phyloP scores from a whole-genome alignment of 306 rosid species.

The Cyclanthera cordifolia region DNA sequence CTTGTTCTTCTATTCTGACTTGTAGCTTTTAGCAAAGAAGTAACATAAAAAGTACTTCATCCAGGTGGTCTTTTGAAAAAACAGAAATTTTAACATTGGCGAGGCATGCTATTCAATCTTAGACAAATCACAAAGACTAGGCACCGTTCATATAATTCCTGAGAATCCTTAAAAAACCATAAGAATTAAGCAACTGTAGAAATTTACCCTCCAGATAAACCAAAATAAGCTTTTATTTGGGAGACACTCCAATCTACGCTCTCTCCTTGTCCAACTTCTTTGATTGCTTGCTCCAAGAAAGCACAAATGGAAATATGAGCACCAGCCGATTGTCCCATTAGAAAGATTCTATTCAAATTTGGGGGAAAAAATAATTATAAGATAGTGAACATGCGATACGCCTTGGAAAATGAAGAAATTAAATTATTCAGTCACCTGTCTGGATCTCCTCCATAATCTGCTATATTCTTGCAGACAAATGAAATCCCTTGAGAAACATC shows the following conservation, averaged over 20 bases:
- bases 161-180: background rate
- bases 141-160: background rate
- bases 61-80: slow-evolving; percentile 2
- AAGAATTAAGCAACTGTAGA: slow-evolving; percentile 3
- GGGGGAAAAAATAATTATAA: slow-evolving; percentile 7
- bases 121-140: background rate
- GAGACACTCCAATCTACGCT: slow-evolving; percentile 51
- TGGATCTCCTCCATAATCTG: slow-evolving; percentile 78
- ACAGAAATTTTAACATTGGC: background rate
- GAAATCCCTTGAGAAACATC: slow-evolving; percentile 73
- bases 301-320: slow-evolving; percentile 87
- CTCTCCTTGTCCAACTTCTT: slow-evolving; percentile 37
- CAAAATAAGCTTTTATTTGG: slow-evolving; percentile 72
- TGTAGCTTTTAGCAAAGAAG: background rate
- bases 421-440: slow-evolving; percentile 44
- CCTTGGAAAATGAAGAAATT: slow-evolving; percentile 11
- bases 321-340: slow-evolving; percentile 99
- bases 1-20: background rate
- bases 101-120: background rate
- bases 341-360: slow-evolving; percentile 58
- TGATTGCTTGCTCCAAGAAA: slow-evolving; percentile 67
- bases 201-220: slow-evolving; percentile 91
- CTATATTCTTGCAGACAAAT: slow-evolving; percentile 52
- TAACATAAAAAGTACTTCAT: background rate
- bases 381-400: slow-evolving; percentile 16